Evolutionary conservation across 2,329 filamentous ascomycete genomes (phyloP).

Genomic region (Sporothrix schenckii): DNA sequence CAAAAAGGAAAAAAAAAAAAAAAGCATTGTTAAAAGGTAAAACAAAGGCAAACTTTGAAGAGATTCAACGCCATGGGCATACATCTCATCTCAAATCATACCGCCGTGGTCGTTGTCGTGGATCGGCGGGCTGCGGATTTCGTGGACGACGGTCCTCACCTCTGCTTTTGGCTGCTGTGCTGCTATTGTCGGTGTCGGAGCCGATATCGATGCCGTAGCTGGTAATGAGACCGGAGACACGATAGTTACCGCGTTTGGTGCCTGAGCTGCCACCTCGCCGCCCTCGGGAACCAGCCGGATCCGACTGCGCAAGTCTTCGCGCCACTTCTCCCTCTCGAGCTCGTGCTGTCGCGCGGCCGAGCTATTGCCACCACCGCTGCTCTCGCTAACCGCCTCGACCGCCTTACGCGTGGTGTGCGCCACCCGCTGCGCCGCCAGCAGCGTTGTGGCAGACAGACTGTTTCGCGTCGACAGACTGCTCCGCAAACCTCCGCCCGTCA

Average conservation of each 20-base stretch:
- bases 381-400: conserved; percentile 14
- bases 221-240: neutral
- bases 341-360: conserved; percentile 28
- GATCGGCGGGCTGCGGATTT: neutral
- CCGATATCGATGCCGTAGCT: too few species aligned
- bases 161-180: neutral
- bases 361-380: conserved; percentile 29
- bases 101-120: neutral
- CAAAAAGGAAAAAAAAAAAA: too few species aligned
- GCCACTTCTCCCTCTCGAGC: conserved; percentile 45
- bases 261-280: conserved; percentile 14
- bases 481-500: neutral
- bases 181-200: neutral
- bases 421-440: conserved; percentile 32
- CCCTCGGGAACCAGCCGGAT: conserved; percentile 45
- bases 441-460: conserved; percentile 27
- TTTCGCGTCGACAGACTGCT: conserved; percentile 5
- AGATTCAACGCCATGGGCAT: neutral
- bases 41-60: neutral
- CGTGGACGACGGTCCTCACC: neutral
- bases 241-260: neutral
- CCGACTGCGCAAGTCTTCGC: conserved; percentile 45
- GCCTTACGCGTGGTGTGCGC: conserved; percentile 33
- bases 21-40: neutral
- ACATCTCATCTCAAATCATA: conserved; percentile 17